phyloP scores from a whole-genome alignment of 768 basidiomycete genomes.

The Tulasnella sp. region DNA sequence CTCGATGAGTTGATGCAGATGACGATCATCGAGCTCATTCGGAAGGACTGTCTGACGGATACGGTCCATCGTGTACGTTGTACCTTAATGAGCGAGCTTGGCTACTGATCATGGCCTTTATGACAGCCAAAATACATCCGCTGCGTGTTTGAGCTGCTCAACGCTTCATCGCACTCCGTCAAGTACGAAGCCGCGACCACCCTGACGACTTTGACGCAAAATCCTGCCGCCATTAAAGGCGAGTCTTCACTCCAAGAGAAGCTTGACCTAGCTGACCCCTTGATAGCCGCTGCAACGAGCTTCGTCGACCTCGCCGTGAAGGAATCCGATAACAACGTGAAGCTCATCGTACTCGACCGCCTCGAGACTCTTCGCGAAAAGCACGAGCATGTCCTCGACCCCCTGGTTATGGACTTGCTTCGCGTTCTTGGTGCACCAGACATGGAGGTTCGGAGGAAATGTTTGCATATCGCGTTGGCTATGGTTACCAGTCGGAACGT shows the following conservation, averaged over 20 bases:
- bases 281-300: constrained; percentile 69
- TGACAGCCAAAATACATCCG: constrained; percentile 82
- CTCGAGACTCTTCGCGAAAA: constrained; percentile 69
- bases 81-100: background rate
- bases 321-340: constrained; percentile 98
- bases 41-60: constrained; percentile 78
- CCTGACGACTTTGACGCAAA: constrained; percentile 85
- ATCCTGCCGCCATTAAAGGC: constrained; percentile 94
- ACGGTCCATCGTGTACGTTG: constrained; percentile 62
- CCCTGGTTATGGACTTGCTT: constrained; percentile 89
- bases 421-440: constrained; percentile 75
- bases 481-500: constrained; percentile 93
- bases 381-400: constrained; percentile 81
- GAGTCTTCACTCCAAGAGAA: constrained; percentile 7
- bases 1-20: constrained; percentile 93
- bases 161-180: constrained; percentile 80
- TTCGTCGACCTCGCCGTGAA: constrained; percentile 83
- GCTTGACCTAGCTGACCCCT: constrained; percentile 6
- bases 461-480: constrained; percentile 74
- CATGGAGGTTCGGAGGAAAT: constrained; percentile 92
- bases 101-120: background rate
- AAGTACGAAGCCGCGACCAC: constrained; percentile 97
- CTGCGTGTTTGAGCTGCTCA: constrained; percentile 82
- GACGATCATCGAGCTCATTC: constrained; percentile 86
- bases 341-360: constrained; percentile 89